Base-by-base conservation (phyloP, 306 rosid species). In the Argentina anserina region DNA sequence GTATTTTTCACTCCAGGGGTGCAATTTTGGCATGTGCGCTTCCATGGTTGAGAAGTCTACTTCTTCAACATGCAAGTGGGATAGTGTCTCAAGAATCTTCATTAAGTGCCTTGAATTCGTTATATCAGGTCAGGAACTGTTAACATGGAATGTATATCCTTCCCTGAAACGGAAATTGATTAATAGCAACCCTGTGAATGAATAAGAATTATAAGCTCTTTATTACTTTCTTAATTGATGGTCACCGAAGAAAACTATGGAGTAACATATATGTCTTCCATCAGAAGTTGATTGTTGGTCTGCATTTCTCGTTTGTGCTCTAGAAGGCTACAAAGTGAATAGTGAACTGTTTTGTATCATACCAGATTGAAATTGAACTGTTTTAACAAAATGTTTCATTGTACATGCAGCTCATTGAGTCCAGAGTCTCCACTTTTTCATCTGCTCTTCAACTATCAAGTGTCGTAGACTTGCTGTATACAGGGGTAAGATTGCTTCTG, bases 1-100 rank as follows among this genome's bases (percentile, higher is more conserved):
- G 28, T 47, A 18, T 65, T 55, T 50, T 69, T 40, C 18, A 26
- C 33, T 75, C 21, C 56, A 88, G 89, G 79, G 97, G 98, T 69
- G 92, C 97, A 67, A 83, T 88, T 80, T 82, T 92, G 87, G 90
- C 81, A 37, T 87, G 92, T 64, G 88, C 92, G 23, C 86, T 90
- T 82, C 91, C 95, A 33, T 90, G 97, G 97, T 77, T 90, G 43
- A 85, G 84, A 74, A 79, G 81, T 77, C 82, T 92, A 23, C 92
- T 87, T 68, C 85, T 92, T 64, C 89, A 87, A 56, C 98, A 92
- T 74, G 82, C 97, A 28, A 90, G 89, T 63, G 88, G 83, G 47
- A 87, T 90, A 69, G 82, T 80, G 83, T 88, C 98, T 72, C 95
- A 87, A 80, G 91, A 90, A 80, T 90, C 89, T 73, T 92, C 98